Base-by-base conservation (phyloP, 352 stramenopile genomes). In the Pythium apleroticum region DNA sequence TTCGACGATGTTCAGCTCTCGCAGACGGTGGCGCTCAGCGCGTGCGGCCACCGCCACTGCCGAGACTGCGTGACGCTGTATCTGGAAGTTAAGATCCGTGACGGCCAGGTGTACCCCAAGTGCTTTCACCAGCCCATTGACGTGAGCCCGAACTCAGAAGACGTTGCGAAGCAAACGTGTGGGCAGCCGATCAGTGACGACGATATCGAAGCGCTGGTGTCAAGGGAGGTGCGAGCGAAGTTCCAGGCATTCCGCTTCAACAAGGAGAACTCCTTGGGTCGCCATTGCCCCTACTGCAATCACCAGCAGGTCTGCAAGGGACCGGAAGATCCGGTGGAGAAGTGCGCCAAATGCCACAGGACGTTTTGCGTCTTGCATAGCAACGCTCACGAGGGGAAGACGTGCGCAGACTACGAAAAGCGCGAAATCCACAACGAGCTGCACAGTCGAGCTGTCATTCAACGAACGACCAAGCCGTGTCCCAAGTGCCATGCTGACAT, bases 291-390 rank as follows among this genome's bases (percentile, higher is more conserved):
- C 22, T 78, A 78, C 52, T 86, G 80, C 56, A 72, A 80, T 22
- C 70, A 87, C 57, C 85, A 77, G 20, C 78, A 94, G 52, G 55
- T 84, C 8, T 88, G 76, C 50, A 54, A 63, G 11, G 81, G 80
- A 9, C 74, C 71, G 19, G 65, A 80, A 24, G 50, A 80, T 1
- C 82, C 82, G 7, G 69, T 69, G 33, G 85, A 72, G 28, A 30
- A 72, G 0, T 89, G 82, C 28, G 68, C 68, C 10, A 53, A 57
- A 0, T 91, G 82, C 48, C 63, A 65, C 3, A 72, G 72, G 9
- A 75, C 81, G 24, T 97, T 93, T 67, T 97, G 91, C 53, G 97
- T 96, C 52, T 75, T 92, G 17, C 91, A 97, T 53, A 92, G 79
- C 17, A 96, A 81, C 50, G 88, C 89, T 0, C 91, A 97, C 61